Base-by-base conservation (phyloP, 805 yeast genomes). In the Danielia oregonensis region DNA sequence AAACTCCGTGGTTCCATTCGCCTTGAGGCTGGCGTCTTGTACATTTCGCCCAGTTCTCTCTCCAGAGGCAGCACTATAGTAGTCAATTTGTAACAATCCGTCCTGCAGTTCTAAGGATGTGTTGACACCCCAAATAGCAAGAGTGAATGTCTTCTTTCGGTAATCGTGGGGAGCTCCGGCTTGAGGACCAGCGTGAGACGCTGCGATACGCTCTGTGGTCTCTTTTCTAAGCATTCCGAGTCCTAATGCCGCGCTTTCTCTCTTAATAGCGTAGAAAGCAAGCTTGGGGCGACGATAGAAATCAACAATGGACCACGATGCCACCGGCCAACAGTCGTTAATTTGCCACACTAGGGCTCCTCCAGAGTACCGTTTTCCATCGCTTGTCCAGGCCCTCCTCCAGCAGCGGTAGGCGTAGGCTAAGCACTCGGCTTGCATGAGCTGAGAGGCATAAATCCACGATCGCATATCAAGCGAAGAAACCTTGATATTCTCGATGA, bases 301-400 rank as follows among this genome's bases (percentile, higher is more conserved):
- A 43, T 74, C 79, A 13, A 63, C 55, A 18, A 72, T 51, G 1
- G 77, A 54, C 78, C 79, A 74, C n/a, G 69, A 59, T 2, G 76
- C 62, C 2, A 61, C 70, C 1, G 78, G 78, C 72, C 76, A 72
- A 37, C 75, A 70, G 46, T 74, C 78, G 40, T 74, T 71, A 17
- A 70, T 48, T 50, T 74, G 79, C 79, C 79, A 74, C 6, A 74
- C 76, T 24, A 74, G 48, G 4, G 72, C 65, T 3, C 78, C 79
- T 11, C 73, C 70, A 26, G 51, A 48, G 25, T 59, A 54, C 26
- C 70, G 57, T 24, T 55, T 44, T 2, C 60, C 59, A 4, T 49
- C 50, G 4, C 51, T 54, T 18, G 55, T 53, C 79, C 78, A 74
- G 35, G 64, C 50, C 14, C 75, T 43, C 52, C 76, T 58, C 70